Evolutionary conservation across 2,329 filamentous ascomycete species (phyloP), one percentile per base, ranked within the genome.

Genomic region (Aureobasidium subglaciale): DNA sequence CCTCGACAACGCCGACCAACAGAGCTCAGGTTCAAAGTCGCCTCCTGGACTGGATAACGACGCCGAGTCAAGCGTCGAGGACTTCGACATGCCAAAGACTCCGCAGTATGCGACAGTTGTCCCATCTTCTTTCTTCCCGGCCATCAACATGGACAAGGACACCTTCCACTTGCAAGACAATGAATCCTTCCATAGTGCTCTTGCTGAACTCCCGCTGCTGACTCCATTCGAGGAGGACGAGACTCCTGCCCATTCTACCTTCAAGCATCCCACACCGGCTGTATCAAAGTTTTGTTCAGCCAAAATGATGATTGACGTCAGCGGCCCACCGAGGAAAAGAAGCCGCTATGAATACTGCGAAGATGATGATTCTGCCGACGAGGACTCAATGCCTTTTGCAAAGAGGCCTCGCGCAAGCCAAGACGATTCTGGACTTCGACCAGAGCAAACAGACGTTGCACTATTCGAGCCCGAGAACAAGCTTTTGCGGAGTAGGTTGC

Each of bases 391-490:
- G 18, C 38, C 38, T 30, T 55, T 57, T 59, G 43, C 60, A 6
- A 61, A 62, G 42, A 49, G 50, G 7, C 52, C 52, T 25, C 37
- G 64, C 64, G 27, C 69, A 56, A 70, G 38, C 18, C 43, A 54
- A 25, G 58, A 57, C 11, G 68, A 56, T 59, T 68, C 69, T 29
- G 78, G 81, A 38, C 67, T 91, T 8, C 78, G 81, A 1, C 85
- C 90, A 0, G 82, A 87, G 60, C 85, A 86, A 61, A 82, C 78
- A 1, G 82, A 88, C 58, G 89, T 96, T 57, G 91, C 92, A 1
- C 75, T 99, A 0, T 99, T 99, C 71, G 84, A 88, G 60, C 84
- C 89, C 0, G 88, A 95, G 58, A 92, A 95, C 74, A 95, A 92
- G 69, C 81, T 85, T 55, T 90, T 96, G 37, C 83, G 92, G 56